A percentile compares a stretch with the other conserved stretches of the same genome.
Evolutionary conservation across 2,329 filamentous ascomycete genomes (phyloP).

Genomic region (Scolecobasidium constrictum): DNA sequence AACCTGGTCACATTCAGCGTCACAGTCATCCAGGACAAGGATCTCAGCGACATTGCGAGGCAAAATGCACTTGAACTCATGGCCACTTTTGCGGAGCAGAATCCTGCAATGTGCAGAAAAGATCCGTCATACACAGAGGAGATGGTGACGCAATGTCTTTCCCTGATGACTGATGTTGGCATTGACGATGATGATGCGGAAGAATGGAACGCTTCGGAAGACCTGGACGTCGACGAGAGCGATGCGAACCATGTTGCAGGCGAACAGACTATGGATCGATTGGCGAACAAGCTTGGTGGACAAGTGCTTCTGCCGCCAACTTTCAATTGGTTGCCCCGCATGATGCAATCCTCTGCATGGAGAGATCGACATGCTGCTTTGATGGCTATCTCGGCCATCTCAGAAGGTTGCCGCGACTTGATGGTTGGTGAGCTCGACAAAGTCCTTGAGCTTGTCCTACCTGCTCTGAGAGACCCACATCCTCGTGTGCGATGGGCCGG

Average conservation of each 20-base stretch:
- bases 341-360: conserved; percentile 95
- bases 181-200: conserved; percentile 87
- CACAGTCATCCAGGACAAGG: conserved; percentile 90
- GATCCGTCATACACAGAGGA: conserved; percentile 84
- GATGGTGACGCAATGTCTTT: conserved; percentile 98
- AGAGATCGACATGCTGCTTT: conserved; percentile 90
- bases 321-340: conserved; percentile 91
- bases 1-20: conserved; percentile 88
- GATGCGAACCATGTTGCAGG: conserved; percentile 96
- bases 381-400: conserved; percentile 98
- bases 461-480: conserved; percentile 79
- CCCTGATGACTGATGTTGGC: conserved; percentile 94
- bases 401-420: conserved; percentile 87
- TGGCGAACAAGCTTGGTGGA: conserved; percentile 96
- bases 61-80: conserved; percentile 96
- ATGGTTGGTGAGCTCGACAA: conserved; percentile 94
- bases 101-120: conserved; percentile 88
- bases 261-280: conserved; percentile 94
- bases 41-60: conserved; percentile 76
- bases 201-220: conserved; percentile 88
- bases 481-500: conserved; percentile 94
- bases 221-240: conserved; percentile 91
- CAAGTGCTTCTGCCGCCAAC: conserved; percentile 83
- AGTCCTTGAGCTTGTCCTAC: conserved; percentile 88
- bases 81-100: conserved; percentile 94